Evolutionary conservation across 148 eudicot species (phyloP).

Genomic region (Vaccinium myrtillus): DNA sequence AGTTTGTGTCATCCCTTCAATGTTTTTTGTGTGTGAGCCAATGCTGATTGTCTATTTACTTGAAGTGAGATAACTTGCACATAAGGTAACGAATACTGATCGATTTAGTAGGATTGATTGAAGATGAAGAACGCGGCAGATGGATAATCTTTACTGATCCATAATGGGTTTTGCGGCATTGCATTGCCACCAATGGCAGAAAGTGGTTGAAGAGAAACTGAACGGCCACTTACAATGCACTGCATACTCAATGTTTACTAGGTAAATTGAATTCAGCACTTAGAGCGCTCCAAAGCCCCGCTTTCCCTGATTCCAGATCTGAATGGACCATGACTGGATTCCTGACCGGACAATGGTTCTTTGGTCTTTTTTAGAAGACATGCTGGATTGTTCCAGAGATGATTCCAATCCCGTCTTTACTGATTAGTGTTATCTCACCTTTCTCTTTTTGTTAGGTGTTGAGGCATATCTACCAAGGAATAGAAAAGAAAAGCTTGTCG

Average conservation of each 20-base stretch:
- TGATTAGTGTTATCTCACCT: not conserved
- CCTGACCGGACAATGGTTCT: too few relatives aligned
- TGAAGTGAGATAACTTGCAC: not conserved
- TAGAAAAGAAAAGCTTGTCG: not conserved
- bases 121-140: not conserved
- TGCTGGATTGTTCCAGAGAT: not conserved
- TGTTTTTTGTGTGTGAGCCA: not conserved
- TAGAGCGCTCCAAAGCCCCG: too few relatives aligned
- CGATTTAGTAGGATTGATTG: not conserved
- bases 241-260: too few relatives aligned
- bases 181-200: not conserved
- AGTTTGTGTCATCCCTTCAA: constrained; percentile 1
- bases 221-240: not conserved
- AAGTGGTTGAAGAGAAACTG: not conserved
- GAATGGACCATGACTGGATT: too few relatives aligned
- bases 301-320: too few relatives aligned
- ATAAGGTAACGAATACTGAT: not conserved
- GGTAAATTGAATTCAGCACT: too few relatives aligned
- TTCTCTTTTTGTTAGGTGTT: not conserved
- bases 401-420: not conserved
- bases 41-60: not conserved
- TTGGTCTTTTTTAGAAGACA: not conserved
- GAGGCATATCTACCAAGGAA: not conserved
- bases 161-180: not conserved
- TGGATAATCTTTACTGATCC: not conserved